A percentile compares a stretch with the other conserved stretches of the same genome.
phyloP scores from a whole-genome alignment of 1,284 basidiomycete species.

The Tausonia pullulans region DNA sequence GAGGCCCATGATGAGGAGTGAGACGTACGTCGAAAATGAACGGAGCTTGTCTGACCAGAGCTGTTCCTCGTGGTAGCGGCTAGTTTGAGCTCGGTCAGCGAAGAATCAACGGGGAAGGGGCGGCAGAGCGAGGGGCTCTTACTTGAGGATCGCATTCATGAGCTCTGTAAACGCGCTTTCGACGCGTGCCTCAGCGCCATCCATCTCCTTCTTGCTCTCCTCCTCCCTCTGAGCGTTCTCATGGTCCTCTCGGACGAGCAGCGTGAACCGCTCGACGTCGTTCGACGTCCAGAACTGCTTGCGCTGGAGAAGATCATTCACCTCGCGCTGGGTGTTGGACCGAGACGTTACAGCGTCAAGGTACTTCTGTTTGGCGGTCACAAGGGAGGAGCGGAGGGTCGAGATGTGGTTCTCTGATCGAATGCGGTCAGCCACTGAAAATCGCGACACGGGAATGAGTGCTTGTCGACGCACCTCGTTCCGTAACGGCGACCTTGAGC shows the following conservation, averaged over 20 bases:
- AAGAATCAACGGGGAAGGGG: not conserved
- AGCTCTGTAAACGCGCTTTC: constrained; percentile 75
- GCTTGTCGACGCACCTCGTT: constrained; percentile 51
- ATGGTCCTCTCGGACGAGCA: constrained; percentile 77
- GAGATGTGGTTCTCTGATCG: constrained; percentile 36
- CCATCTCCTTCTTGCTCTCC: constrained; percentile 52
- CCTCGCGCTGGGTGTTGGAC: constrained; percentile 69
- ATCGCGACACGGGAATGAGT: not conserved
- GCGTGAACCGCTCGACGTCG: constrained; percentile 73
- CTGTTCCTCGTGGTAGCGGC: constrained; percentile 87
- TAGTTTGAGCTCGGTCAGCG: constrained; percentile 20
- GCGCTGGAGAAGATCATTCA: constrained; percentile 80
- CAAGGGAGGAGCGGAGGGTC: constrained; percentile 47
- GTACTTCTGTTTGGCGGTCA: constrained; percentile 59
- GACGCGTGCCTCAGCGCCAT: constrained; percentile 58
- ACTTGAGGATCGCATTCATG: constrained; percentile 66
- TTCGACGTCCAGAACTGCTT: constrained; percentile 67
- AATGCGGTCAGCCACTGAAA: not conserved
- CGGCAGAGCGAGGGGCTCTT: not conserved
- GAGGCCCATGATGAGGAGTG: constrained; percentile 64
- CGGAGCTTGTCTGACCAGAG: constrained; percentile 96
- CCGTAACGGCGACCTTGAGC: constrained; percentile 64
- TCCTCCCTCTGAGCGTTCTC: constrained; percentile 63
- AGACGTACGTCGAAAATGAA: constrained; percentile 80
- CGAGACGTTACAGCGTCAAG: constrained; percentile 61